phyloP scores from a whole-genome alignment of 306 rosid species.

The Glycine tomentella region DNA sequence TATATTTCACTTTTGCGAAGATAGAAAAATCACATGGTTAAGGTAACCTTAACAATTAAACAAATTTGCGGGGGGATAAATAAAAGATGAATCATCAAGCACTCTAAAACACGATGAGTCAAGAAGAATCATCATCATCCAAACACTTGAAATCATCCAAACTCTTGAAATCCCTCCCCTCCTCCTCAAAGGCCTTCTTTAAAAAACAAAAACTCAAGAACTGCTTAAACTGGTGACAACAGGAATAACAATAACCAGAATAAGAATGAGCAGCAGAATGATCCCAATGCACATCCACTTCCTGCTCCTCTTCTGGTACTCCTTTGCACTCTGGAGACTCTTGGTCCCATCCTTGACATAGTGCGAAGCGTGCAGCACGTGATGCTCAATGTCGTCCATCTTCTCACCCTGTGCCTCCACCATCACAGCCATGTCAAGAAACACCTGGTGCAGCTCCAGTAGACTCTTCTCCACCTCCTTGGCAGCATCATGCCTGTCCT shows the following conservation, averaged over 20 bases:
- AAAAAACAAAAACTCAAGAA: conserved; percentile 45
- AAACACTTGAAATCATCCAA: no score
- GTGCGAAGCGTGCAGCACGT: conserved; percentile 73
- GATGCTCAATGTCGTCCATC: conserved; percentile 92
- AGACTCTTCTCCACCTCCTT: conserved; percentile 83
- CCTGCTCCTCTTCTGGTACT: conserved; percentile 66
- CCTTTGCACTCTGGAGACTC: conserved; percentile 62
- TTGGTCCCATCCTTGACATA: conserved; percentile 82
- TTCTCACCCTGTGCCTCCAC: conserved; percentile 95
- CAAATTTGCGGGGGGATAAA: not conserved
- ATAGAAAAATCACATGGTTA: not conserved
- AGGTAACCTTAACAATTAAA: not conserved
- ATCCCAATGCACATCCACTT: conserved; percentile 81
- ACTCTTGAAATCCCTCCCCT: no score
- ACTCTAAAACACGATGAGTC: conserved; percentile 18
- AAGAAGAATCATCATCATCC: not conserved
- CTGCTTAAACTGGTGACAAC: conserved; percentile 61
- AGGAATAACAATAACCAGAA: conserved; percentile 70
- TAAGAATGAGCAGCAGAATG: conserved; percentile 60
- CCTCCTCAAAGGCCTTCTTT: no score
- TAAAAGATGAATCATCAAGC: not conserved
- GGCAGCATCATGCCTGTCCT: conserved; percentile 79
- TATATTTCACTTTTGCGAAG: not conserved
- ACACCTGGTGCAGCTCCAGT: conserved; percentile 84
- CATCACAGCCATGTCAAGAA: conserved; percentile 93